Base-by-base conservation (phyloP, 257 asterid species). In the Marsdenia floribunda region DNA sequence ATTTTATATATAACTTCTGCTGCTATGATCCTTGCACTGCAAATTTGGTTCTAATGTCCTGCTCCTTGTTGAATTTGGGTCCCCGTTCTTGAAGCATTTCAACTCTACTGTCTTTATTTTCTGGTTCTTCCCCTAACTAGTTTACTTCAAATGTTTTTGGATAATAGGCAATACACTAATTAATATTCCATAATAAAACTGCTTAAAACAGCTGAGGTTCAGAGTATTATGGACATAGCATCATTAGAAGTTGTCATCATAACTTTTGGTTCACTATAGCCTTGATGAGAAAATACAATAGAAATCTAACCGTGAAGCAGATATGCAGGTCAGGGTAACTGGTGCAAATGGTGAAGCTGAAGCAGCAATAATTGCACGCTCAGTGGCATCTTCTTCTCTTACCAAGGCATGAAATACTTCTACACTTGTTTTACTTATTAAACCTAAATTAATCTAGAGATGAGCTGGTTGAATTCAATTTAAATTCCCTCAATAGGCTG, bases 361-460 rank as follows among this genome's bases (percentile, higher is more conserved):
- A 77, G 99, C 99, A 75, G 92, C 97, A 75, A 86, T 83, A 81
- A 82, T 95, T 78, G 99, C 99, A 68, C 90, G 97, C 78, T 88
- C 99, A 6, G 98, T 95, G 82, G 99, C 97, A 73, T 87, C 99
- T 54, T 92, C 99, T 78, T 90, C 98, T 60, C 86, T 95, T 80
- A 77, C 90, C 75, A 95, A 95, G 97, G 99, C 83, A 87, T 64
- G 86, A 66, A 19, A 68, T 15, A 64, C 33, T 59, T 44, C 42
- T 50, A 37, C 24, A 3, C 71, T 38, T 3, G 46, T 19, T 15
- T 64, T 24, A 42, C 22, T 12, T 12, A 73, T 72, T 53, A 70
- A 55, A 59, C 26, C 67, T 24, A 16, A 40, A 60, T 52, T 14
- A 37, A 24, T 60, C 46, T 78, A 57, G 13, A 70, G n/a, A 24